phyloP scores from a whole-genome alignment of 148 eudicot genomes.

The Hydrangea macrophylla region DNA sequence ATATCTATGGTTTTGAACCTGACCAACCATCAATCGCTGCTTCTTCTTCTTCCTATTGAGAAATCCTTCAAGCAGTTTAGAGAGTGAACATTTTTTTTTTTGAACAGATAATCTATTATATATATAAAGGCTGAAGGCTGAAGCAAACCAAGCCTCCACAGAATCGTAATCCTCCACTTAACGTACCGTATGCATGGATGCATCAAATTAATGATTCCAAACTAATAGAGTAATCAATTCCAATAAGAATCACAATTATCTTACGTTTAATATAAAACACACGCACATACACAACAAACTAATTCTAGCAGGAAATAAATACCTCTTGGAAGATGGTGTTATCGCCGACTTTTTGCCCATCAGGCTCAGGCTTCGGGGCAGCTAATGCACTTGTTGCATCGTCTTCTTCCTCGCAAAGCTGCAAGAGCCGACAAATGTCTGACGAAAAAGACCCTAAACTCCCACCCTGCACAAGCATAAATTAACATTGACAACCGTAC shows the following conservation, averaged over 20 bases:
- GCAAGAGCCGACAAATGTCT: constrained; percentile 75
- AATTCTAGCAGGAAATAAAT: not conserved
- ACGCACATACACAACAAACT: not conserved
- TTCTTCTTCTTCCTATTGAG: not conserved
- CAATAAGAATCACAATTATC: too few species aligned
- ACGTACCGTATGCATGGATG: not conserved
- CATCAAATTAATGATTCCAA: not conserved
- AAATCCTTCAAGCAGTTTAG: not conserved
- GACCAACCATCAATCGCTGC: not conserved
- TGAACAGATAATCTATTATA: too few species aligned
- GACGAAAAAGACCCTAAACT: constrained; percentile 75
- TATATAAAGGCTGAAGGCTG: too few species aligned
- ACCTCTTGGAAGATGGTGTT: constrained; percentile 56
- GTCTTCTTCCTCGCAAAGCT: constrained; percentile 88
- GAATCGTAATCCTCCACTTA: too few species aligned
- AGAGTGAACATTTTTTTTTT: not conserved
- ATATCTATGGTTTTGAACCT: not conserved
- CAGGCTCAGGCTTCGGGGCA: constrained; percentile 85
- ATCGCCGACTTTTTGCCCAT: constrained; percentile 41
- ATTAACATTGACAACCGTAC: constrained; percentile 9
- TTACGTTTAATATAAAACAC: not conserved
- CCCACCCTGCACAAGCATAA: constrained; percentile 59
- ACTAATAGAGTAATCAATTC: not conserved
- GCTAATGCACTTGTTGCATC: constrained; percentile 87
- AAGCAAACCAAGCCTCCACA: too few species aligned